Conservation (phyloP, 2,329 filamentous ascomycete species). For the Coniochaeta pulveracea region DNA sequence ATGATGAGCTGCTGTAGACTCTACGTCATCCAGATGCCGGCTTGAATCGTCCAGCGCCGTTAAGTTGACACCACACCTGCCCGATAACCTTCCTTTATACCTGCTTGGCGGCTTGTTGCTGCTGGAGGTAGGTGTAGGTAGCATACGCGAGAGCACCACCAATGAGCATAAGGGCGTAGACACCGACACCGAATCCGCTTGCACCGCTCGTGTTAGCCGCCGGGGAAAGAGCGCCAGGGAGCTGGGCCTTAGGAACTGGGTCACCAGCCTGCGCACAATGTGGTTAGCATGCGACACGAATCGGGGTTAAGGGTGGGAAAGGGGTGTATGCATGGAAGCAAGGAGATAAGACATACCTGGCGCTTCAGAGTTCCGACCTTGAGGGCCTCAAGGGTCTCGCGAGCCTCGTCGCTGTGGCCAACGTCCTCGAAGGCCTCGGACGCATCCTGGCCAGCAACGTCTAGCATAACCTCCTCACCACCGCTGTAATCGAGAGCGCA, state of each 20-base stretch:
- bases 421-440: conserved; percentile 99
- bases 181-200: conserved; percentile 61
- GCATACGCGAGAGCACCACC: conserved; percentile 69
- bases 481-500: conserved; percentile 48
- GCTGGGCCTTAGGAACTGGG: conserved; percentile 55
- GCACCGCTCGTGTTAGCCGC: conserved; percentile 32
- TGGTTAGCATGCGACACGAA: conserved; percentile 2
- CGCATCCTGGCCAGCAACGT: conserved; percentile 89
- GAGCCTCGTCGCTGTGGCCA: conserved; percentile 95
- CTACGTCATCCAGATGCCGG: too few species aligned
- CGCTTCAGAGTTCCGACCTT: conserved; percentile 70
- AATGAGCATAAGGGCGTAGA: conserved; percentile 72
- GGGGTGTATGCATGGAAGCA: not conserved
- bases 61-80: not conserved
- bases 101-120: conserved; percentile 21
- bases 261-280: conserved; percentile 53
- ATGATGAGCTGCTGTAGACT: too few species aligned
- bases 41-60: too few species aligned
- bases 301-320: not conserved
- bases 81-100: conserved; percentile 1
- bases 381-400: conserved; percentile 77
- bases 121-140: conserved; percentile 77
- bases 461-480: conserved; percentile 95
- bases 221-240: conserved; percentile 34
- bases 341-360: conserved; percentile 43